These are phyloP conservation scores for Cucumis hystrix DNA, from an alignment of 306 rosid genomes.

Conservation along the genomic window DNA sequence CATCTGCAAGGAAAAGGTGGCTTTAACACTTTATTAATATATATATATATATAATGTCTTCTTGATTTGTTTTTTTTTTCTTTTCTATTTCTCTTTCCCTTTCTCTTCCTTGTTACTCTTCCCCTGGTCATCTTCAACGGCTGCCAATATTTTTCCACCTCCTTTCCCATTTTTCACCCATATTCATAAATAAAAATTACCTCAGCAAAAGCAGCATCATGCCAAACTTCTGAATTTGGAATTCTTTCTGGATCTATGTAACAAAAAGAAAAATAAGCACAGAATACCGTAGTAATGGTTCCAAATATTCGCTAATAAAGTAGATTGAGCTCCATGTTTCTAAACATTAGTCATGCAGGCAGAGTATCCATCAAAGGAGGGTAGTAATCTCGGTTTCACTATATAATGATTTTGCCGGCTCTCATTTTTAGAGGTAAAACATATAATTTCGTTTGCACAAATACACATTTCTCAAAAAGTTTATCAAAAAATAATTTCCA, in stretches of 20 bases:
- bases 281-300: not conserved
- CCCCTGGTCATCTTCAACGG: no score
- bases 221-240: not conserved
- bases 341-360: not conserved
- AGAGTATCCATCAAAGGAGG: not conserved
- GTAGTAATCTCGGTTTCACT: not conserved
- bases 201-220: not conserved
- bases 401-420: not conserved
- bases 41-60: no score
- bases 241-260: not conserved
- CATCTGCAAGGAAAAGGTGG: not conserved
- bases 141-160: no score
- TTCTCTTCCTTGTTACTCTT: no score
- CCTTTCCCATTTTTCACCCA: no score
- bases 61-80: no score
- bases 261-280: not conserved
- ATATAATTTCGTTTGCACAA: not conserved
- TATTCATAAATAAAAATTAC: not conserved
- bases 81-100: no score
- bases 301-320: not conserved
- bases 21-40: not conserved
- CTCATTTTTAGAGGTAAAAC: not conserved
- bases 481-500: not conserved
- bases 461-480: not conserved
- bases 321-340: not conserved